These are phyloP conservation scores for Marchantia paleacea DNA, from an alignment of 225 moss, liverwort and hornwort species.

Conservation along the genomic window DNA sequence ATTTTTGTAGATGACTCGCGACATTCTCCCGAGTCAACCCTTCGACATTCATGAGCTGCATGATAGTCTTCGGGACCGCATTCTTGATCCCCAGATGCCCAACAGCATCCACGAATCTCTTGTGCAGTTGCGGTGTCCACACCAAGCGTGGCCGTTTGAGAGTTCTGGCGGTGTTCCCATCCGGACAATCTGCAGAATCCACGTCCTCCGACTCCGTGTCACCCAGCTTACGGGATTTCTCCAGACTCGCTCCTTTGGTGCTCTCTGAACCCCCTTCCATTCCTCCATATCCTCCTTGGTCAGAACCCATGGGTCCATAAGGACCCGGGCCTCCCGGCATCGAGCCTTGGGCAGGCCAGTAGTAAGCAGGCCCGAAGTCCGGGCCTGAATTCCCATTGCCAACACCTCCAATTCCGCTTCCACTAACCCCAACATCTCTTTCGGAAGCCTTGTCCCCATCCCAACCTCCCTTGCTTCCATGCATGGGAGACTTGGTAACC, in stretches of 20 bases:
- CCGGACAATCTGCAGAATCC: constrained; percentile 89
- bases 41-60: constrained; percentile 99
- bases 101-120: constrained; percentile 88
- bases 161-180: constrained; percentile 81
- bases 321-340: constrained; percentile 48
- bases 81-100: constrained; percentile 91
- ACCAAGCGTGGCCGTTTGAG: constrained; percentile 82
- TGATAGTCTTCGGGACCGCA: constrained; percentile 90
- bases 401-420: constrained; percentile 40
- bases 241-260: constrained; percentile 59
- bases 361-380: constrained; percentile 56
- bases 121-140: constrained; percentile 90
- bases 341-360: constrained; percentile 55
- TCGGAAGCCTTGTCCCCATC: constrained; percentile 36
- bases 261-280: constrained; percentile 61
- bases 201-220: constrained; percentile 94
- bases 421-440: constrained; percentile 55
- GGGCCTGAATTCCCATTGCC: constrained; percentile 62
- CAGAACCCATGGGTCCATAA: constrained; percentile 36
- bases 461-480: constrained; percentile 42
- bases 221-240: constrained; percentile 69
- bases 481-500: constrained; percentile 34
- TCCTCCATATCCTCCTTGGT: constrained; percentile 60
- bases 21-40: constrained; percentile 93
- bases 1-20: constrained; percentile 90